Percentiles rank a stretch among this genome's conserved stretches.
phyloP scores from a whole-genome alignment of 805 yeast genomes.

The Wickerhamiella spandovensis region DNA sequence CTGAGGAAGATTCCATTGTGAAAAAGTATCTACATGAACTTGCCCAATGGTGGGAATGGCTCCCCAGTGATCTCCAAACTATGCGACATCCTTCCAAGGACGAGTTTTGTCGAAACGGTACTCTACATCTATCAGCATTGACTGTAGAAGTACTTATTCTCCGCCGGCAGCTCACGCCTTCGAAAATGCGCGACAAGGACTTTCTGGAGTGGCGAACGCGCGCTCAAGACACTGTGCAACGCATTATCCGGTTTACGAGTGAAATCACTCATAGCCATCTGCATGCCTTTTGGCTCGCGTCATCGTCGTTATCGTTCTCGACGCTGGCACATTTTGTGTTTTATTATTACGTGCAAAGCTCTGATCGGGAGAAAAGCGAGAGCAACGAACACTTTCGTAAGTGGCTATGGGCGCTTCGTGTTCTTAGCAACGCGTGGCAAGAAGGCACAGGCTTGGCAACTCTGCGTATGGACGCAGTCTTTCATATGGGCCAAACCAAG shows the following conservation, averaged over 20 bases:
- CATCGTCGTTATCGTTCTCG: constrained; percentile 21
- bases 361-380: constrained; percentile 17
- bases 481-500: constrained; percentile 20
- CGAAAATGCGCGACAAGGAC: constrained; percentile 10
- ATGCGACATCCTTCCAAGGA: constrained; percentile 17
- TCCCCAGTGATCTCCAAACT: constrained; percentile 19
- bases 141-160: constrained; percentile 22
- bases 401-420: constrained; percentile 24
- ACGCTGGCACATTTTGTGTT: constrained; percentile 25
- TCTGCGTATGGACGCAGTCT: constrained; percentile 22
- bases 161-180: constrained; percentile 18
- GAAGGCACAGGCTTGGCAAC: constrained; percentile 27
- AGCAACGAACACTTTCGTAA: constrained; percentile 20
- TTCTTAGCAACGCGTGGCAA: constrained; percentile 24
- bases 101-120: constrained; percentile 23
- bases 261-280: constrained; percentile 25
- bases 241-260: constrained; percentile 20
- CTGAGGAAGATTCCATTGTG: constrained; percentile 9
- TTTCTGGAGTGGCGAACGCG: constrained; percentile 16
- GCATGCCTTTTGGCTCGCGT: constrained; percentile 26
- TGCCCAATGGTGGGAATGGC: constrained; percentile 16
- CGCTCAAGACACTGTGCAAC: constrained; percentile 20
- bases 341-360: constrained; percentile 22
- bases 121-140: constrained; percentile 20
- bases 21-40: constrained; percentile 13